Conservation (phyloP, 164 flowering plant genomes). For the Nymphaea colorata region DNA sequence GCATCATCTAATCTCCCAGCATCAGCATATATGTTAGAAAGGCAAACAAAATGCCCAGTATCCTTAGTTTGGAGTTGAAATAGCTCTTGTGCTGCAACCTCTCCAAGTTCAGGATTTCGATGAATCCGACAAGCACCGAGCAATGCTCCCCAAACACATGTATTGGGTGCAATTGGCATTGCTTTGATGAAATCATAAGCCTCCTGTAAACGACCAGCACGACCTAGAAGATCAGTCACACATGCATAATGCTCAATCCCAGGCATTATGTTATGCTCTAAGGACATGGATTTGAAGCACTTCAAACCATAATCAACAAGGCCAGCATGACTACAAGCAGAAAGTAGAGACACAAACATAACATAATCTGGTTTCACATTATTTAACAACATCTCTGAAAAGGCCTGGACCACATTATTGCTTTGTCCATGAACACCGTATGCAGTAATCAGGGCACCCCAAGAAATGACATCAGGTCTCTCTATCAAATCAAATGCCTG, state of each 20-base stretch:
- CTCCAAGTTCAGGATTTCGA: conserved; percentile 18
- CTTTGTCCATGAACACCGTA: conserved; percentile 28
- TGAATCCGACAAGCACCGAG: conserved; percentile 33
- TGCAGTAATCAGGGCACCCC: conserved; percentile 29
- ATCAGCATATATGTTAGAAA: conserved; percentile 24
- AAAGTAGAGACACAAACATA: conserved; percentile 19
- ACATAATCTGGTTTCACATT: conserved; percentile 21
- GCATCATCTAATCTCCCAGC: conserved; percentile 29
- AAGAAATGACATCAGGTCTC: conserved; percentile 21
- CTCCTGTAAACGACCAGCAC: conserved; percentile 25
- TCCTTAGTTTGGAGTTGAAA: conserved; percentile 22
- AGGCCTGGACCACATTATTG: conserved; percentile 16
- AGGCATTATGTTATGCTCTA: conserved; percentile 16
- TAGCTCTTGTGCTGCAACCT: conserved; percentile 19
- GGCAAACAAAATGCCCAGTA: conserved; percentile 22
- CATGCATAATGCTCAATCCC: conserved; percentile 30
- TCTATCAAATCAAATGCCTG: conserved; percentile 14
- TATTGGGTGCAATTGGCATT: conserved; percentile 33
- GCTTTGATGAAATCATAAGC: conserved; percentile 16
- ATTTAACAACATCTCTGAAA: conserved; percentile 15
- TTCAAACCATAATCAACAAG: conserved; percentile 25
- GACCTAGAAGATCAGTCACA: conserved; percentile 27
- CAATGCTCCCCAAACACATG: conserved; percentile 27
- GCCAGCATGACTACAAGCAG: conserved; percentile 33
- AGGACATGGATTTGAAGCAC: conserved; percentile 23